Percentiles rank a stretch among this genome's conserved stretches.
phyloP scores from a whole-genome alignment of 257 asterid species.

The Gardenia jasminoides region DNA sequence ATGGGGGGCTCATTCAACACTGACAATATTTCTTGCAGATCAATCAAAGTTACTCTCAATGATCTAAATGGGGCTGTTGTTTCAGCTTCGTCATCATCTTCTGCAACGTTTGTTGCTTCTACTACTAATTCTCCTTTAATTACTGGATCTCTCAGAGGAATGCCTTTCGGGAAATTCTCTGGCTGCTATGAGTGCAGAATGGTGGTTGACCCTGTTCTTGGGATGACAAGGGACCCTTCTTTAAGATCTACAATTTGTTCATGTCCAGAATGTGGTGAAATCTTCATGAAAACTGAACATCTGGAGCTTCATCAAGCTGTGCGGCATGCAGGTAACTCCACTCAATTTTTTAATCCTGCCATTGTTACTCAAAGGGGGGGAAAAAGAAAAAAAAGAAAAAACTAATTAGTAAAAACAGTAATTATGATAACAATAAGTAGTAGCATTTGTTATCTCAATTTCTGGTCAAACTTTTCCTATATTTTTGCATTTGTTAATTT shows the following conservation, averaged over 20 bases:
- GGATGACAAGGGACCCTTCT: constrained; percentile 72
- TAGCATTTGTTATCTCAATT: constrained; percentile 15
- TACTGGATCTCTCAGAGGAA: constrained; percentile 54
- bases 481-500: constrained; percentile 31
- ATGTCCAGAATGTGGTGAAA: constrained; percentile 67
- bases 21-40: constrained; percentile 34
- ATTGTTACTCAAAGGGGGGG: background rate
- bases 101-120: constrained; percentile 29
- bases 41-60: constrained; percentile 33
- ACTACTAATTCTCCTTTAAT: constrained; percentile 32
- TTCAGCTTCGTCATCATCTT: constrained; percentile 32
- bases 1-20: constrained; percentile 23
- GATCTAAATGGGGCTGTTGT: constrained; percentile 19
- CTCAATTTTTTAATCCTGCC: background rate
- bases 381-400: too few relatives aligned
- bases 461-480: constrained; percentile 46
- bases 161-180: constrained; percentile 76
- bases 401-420: background rate
- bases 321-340: constrained; percentile 72
- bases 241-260: constrained; percentile 53
- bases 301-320: constrained; percentile 83
- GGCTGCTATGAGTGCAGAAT: constrained; percentile 87
- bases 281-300: constrained; percentile 70
- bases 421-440: background rate
- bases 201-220: constrained; percentile 87